Evolutionary conservation across 2,329 filamentous ascomycete species (phyloP).

Genomic region (Trichoderma sp.): DNA sequence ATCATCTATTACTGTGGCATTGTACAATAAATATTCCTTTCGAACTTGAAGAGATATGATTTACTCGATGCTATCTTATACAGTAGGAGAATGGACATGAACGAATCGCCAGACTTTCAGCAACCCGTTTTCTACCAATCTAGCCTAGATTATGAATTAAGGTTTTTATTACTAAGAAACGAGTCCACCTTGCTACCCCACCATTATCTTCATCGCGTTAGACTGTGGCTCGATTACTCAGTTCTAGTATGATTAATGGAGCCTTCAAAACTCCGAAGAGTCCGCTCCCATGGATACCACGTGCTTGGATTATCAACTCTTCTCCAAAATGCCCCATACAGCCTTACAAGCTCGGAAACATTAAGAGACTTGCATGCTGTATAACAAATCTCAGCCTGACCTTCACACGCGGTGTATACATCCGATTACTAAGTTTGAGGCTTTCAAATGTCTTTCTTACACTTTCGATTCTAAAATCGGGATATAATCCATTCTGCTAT

Average conservation of each 20-base stretch:
- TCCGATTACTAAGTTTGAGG: background rate
- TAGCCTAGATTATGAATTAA: background rate
- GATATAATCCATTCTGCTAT: background rate
- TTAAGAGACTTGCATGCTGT: background rate
- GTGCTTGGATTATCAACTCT: background rate
- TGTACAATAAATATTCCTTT: too few relatives aligned
- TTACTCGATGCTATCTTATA: too few relatives aligned
- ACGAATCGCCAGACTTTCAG: too few relatives aligned
- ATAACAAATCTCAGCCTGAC: background rate
- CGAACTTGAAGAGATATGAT: too few relatives aligned
- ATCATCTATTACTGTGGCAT: too few relatives aligned
- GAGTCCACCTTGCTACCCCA: background rate
- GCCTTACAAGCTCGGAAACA: background rate
- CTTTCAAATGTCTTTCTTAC: background rate
- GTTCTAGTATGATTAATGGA: background rate
- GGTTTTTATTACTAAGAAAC: background rate
- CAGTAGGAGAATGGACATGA: too few relatives aligned
- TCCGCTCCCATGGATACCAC: background rate
- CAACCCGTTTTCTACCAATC: too few relatives aligned
- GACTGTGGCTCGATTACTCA: background rate
- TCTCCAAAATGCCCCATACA: background rate
- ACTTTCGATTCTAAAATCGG: background rate
- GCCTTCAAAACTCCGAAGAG: background rate
- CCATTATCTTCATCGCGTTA: constrained; percentile 8
- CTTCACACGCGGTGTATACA: background rate